A percentile compares a stretch with the other conserved stretches of the same genome.
Evolutionary conservation across 2,329 filamentous ascomycete genomes (phyloP).

Genomic region (Epichloe coenophiala): DNA sequence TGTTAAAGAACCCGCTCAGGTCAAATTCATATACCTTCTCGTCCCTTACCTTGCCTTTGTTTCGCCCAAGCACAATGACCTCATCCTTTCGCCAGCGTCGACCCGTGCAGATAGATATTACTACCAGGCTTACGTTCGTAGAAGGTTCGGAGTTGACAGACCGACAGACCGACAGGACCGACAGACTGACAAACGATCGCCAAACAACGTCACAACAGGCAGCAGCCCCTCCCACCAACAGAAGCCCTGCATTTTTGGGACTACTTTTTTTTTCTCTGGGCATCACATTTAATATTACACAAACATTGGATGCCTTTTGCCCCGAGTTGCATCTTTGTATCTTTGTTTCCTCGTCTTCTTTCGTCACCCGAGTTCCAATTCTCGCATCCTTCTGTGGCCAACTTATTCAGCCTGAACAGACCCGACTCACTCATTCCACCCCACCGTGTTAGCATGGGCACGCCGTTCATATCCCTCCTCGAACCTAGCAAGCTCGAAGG

Average conservation of each 20-base stretch:
- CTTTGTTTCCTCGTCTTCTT: background rate
- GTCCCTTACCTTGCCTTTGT: too few species aligned
- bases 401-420: background rate
- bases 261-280: background rate
- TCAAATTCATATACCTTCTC: too few species aligned
- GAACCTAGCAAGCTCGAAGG: constrained; percentile 35
- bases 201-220: background rate
- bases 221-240: background rate
- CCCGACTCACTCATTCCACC: background rate
- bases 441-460: constrained; percentile 25
- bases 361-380: too few species aligned
- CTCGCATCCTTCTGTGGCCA: background rate
- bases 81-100: background rate
- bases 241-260: background rate
- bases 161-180: too few species aligned
- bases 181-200: background rate
- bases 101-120: too few species aligned
- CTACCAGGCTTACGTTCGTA: too few species aligned
- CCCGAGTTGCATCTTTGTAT: background rate
- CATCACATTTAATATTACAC: too few species aligned
- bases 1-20: too few species aligned
- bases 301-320: too few species aligned
- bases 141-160: too few species aligned
- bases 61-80: background rate
- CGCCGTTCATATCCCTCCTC: constrained; percentile 34